A percentile compares a stretch with the other conserved stretches of the same genome.
These are phyloP conservation scores for Syncephalastrum monosporum DNA, from an alignment of 371 early-diverging fungal species.

Conservation along the genomic window DNA sequence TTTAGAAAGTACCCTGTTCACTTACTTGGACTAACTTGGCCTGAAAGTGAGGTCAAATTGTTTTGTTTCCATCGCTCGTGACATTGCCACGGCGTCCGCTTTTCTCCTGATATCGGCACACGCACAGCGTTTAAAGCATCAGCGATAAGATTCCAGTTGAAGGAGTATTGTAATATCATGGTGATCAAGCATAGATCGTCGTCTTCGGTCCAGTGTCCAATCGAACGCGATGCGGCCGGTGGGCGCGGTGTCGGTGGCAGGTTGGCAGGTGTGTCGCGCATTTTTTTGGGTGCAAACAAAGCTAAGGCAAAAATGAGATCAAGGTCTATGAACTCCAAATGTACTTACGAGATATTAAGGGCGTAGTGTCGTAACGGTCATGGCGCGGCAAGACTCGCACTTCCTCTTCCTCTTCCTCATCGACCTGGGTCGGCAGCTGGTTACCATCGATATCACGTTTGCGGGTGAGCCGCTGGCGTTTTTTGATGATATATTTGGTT, in stretches of 20 bases:
- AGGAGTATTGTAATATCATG: conserved; percentile 56
- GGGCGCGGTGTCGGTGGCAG: conserved; percentile 49
- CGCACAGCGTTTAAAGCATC: conserved; percentile 60
- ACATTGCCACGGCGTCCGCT: conserved; percentile 70
- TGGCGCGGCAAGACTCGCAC: conserved; percentile 35
- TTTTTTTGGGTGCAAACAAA: conserved; percentile 49
- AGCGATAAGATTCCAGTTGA: conserved; percentile 70
- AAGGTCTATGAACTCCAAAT: neutral
- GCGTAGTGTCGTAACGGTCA: conserved; percentile 24
- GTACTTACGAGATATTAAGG: conserved; percentile 27
- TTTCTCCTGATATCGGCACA: conserved; percentile 50
- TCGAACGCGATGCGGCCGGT: conserved; percentile 14
- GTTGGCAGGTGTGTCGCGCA: conserved; percentile 42
- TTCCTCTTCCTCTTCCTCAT: conserved; percentile 35
- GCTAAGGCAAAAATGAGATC: conserved; percentile 19
- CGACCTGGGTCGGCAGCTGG: conserved; percentile 17
- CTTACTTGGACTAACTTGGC: conserved; percentile 51
- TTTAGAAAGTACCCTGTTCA: neutral
- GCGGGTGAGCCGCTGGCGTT: conserved; percentile 37
- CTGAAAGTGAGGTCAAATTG: conserved; percentile 38
- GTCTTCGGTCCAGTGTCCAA: conserved; percentile 62
- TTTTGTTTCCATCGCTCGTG: conserved; percentile 54
- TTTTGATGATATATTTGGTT: conserved; percentile 37
- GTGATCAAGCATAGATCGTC: conserved; percentile 67
- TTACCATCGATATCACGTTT: conserved; percentile 42